Conservation (phyloP, 441 rosid species). For the Croton laevigatus region DNA sequence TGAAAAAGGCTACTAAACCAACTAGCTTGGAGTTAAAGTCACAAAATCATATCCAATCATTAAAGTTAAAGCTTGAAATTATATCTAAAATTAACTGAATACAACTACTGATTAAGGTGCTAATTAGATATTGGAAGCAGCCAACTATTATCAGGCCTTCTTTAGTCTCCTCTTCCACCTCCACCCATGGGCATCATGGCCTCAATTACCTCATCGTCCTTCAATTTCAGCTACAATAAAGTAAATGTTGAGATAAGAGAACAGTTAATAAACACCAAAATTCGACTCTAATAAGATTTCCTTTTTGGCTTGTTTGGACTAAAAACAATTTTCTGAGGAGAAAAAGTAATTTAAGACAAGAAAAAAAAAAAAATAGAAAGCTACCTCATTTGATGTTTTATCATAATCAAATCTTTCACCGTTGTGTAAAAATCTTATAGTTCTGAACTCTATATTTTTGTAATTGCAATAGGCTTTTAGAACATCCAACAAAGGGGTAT, state of each 20-base stretch:
- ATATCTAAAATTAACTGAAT: neutral
- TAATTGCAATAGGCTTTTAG: neutral
- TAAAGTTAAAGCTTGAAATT: neutral
- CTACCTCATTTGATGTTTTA: slow-evolving; percentile 8
- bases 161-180: neutral
- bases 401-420: neutral
- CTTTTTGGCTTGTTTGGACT: too few relatives aligned
- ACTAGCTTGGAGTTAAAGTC: neutral
- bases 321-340: too few relatives aligned
- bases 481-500: neutral
- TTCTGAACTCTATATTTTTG: neutral
- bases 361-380: too few relatives aligned
- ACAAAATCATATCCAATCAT: neutral
- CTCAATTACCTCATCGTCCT: neutral
- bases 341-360: too few relatives aligned
- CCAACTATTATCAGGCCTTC: too few relatives aligned
- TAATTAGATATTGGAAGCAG: too few relatives aligned
- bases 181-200: neutral
- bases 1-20: neutral
- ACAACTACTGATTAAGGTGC: neutral
- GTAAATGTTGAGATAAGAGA: neutral
- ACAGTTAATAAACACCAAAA: neutral
- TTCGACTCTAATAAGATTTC: neutral
- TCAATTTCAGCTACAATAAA: neutral
- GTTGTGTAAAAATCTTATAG: neutral